A percentile compares a stretch with the other conserved stretches of the same genome.
Evolutionary conservation across 768 basidiomycete genomes (phyloP).

Genomic region (Daedaleopsis sinensis): DNA sequence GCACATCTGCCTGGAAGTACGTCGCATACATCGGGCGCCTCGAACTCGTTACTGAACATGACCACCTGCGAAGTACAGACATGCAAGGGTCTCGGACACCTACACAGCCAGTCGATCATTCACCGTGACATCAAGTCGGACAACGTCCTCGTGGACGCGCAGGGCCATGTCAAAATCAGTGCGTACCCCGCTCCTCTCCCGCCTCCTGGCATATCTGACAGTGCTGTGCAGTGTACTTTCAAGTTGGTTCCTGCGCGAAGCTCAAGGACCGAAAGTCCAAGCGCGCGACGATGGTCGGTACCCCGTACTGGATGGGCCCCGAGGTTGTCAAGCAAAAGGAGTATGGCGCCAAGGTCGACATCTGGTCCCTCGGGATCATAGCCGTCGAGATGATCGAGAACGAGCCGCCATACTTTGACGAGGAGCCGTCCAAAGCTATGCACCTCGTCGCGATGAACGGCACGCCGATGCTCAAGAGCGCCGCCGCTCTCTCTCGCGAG

Average conservation of each 20-base stretch:
- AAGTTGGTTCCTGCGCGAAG: constrained; percentile 96
- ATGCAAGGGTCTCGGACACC: constrained; percentile 90
- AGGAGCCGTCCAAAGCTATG: constrained; percentile 91
- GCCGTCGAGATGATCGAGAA: constrained; percentile 99
- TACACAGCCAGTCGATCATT: constrained; percentile 94
- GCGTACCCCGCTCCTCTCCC: constrained; percentile 36
- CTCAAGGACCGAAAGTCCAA: constrained; percentile 96
- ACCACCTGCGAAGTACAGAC: constrained; percentile 54
- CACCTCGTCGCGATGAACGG: constrained; percentile 98
- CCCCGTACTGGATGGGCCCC: constrained; percentile 99
- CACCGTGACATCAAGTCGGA: constrained; percentile 98
- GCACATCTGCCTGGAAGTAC: constrained; percentile 87
- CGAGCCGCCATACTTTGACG: constrained; percentile 94
- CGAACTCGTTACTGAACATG: neutral
- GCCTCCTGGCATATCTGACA: constrained; percentile 2
- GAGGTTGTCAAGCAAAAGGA: constrained; percentile 98
- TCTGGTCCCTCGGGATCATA: constrained; percentile 98
- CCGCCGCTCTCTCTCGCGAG: constrained; percentile 88
- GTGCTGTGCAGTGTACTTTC: constrained; percentile 72
- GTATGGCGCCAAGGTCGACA: constrained; percentile 95
- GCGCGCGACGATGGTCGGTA: constrained; percentile 98
- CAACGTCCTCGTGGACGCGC: constrained; percentile 90
- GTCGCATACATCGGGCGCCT: constrained; percentile 25
- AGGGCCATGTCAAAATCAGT: constrained; percentile 98
- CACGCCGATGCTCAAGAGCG: constrained; percentile 96